These are phyloP conservation scores for Sistotremastrum niveocremeum DNA, from an alignment of 768 basidiomycete genomes.

Conservation along the genomic window DNA sequence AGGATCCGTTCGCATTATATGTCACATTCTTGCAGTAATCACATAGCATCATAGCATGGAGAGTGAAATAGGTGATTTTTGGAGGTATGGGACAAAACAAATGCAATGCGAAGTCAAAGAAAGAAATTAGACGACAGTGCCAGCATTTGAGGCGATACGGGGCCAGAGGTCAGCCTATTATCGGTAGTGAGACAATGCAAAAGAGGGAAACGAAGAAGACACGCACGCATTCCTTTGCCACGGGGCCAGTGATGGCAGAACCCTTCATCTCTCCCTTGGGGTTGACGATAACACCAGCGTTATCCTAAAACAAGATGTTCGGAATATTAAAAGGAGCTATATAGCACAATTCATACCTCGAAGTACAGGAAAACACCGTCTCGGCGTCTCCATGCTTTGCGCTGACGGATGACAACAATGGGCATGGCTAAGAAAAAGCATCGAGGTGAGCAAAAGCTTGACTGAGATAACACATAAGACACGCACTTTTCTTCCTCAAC, in stretches of 20 bases:
- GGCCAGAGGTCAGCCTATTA: slow-evolving; percentile 91
- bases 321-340: not conserved
- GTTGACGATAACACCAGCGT: slow-evolving; percentile 95
- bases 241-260: slow-evolving; percentile 88
- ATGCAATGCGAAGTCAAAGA: slow-evolving; percentile 8
- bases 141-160: slow-evolving; percentile 97
- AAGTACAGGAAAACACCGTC: slow-evolving; percentile 99
- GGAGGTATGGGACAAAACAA: slow-evolving; percentile 3
- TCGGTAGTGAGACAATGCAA: not conserved
- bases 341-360: slow-evolving; percentile 38
- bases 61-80: too few species aligned
- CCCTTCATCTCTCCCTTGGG: slow-evolving; percentile 99
- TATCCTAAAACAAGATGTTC: slow-evolving; percentile 40
- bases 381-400: slow-evolving; percentile 95
- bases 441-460: not conserved
- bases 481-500: slow-evolving; percentile 96
- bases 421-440: slow-evolving; percentile 66
- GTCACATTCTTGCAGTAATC: too few species aligned
- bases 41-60: too few species aligned
- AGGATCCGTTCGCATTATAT: too few species aligned
- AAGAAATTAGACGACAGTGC: slow-evolving; percentile 77
- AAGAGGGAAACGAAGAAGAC: not conserved
- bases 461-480: not conserved
- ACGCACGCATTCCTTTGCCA: slow-evolving; percentile 98
- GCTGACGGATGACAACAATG: slow-evolving; percentile 90